These are phyloP conservation scores for Clathrus columnatus DNA, from an alignment of 768 basidiomycete genomes.

Conservation along the genomic window DNA sequence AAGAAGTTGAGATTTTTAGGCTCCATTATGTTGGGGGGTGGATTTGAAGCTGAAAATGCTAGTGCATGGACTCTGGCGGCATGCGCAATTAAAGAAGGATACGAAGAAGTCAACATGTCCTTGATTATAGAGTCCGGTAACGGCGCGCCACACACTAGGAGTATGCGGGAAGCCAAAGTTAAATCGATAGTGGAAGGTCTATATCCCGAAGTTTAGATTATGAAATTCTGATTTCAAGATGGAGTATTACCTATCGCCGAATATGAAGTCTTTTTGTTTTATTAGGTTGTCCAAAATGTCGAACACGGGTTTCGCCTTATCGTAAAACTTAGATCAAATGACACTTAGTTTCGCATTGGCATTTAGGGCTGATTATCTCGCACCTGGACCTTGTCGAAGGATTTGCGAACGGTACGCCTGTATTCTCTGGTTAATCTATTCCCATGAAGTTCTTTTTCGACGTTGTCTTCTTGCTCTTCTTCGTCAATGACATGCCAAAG, in stretches of 20 bases:
- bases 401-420: slow-evolving; percentile 32
- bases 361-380: slow-evolving; percentile 3
- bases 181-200: slow-evolving; percentile 62
- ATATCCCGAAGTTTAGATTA: neutral
- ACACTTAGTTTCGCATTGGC: neutral
- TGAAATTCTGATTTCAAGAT: neutral
- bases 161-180: slow-evolving; percentile 57
- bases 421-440: neutral
- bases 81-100: slow-evolving; percentile 49
- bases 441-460: slow-evolving; percentile 20
- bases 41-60: slow-evolving; percentile 21
- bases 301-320: slow-evolving; percentile 48
- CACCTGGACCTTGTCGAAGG: slow-evolving; percentile 62
- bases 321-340: slow-evolving; percentile 38
- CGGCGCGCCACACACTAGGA: slow-evolving; percentile 48
- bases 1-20: neutral
- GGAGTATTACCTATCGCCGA: slow-evolving; percentile 34
- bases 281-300: slow-evolving; percentile 53
- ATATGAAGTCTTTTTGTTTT: slow-evolving; percentile 41
- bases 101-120: slow-evolving; percentile 44
- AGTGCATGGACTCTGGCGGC: slow-evolving; percentile 39
- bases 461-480: slow-evolving; percentile 33
- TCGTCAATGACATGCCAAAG: slow-evolving; percentile 46
- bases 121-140: slow-evolving; percentile 55
- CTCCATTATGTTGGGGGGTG: neutral